Evolutionary conservation across 2,329 filamentous ascomycete genomes (phyloP), one percentile per base, ranked within the genome.

Genomic region (Cephalotrichum gorgonifer): DNA sequence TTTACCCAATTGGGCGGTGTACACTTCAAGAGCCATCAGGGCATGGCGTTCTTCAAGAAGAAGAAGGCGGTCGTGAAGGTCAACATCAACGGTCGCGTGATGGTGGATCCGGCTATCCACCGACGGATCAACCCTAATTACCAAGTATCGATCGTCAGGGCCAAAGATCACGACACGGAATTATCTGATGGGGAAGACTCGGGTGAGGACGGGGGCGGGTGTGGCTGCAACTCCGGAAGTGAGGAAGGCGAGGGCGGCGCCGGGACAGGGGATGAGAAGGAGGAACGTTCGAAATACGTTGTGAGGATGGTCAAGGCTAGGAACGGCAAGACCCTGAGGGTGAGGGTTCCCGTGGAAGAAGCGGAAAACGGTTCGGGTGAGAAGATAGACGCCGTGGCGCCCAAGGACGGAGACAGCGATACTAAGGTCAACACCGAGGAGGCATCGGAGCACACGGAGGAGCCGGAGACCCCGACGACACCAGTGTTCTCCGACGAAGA

Each of bases 61-160:
- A 88, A 88, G 70, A 83, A 83, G 57, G 70, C 74, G 51, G 70
- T 87, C 14, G 69, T 86, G 60, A 91, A 88, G 62, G 83, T 94
- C 64, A 88, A 88, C 59, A 84, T 95, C 62, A 88, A 89, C 54
- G 86, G 88, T 17, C 82, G 90, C 27, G 76, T 95, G 54, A 95
- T 95, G 88, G 74, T 95, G 23, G 90, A 95, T 59, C 81, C 88
- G 0, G 81, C 81, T 3, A 86, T 86, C 39, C 89, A 94, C 66
- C 80, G 88, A 8, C 79, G 87, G 30, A 86, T 91, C 62, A 87
- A 93, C 55, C 86, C 89, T 1, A 95, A 95, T 61, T 95, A 95
- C 56, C 78, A 78, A 0, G 79, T 91, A 56, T 87, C 85, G 22
- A 74, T 78, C 2, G 81, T 95, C 49, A 82, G 84, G 45, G 79